Evolutionary conservation across 441 rosid species (phyloP), one percentile per base, ranked within the genome.

Genomic region (Hura crepitans): DNA sequence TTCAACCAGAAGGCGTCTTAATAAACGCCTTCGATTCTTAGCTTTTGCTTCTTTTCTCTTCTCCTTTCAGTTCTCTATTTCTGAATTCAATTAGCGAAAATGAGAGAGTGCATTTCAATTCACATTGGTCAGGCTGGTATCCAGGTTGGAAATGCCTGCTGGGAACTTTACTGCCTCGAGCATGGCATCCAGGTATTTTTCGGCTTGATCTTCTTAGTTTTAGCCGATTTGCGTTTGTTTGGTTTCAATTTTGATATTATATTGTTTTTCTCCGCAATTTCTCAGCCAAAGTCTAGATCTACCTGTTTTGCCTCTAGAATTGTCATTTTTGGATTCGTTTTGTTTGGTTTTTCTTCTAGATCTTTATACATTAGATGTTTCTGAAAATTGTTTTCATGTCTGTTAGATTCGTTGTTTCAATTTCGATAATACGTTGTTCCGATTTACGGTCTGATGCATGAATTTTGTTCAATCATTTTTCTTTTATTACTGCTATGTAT

Each of bases 131-230:
- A 83, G 69, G 86, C 86, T 57, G 86, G 86, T 55, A 83, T 83
- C 20, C 86, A 83, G 81, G 86, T 83, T 62, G 84, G 84, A 28
- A 83, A 83, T 42, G 82, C 86, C 68, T 83, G 86, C 78, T 83
- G 86, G 84, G 86, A 83, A 49, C 93, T 91, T 53, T 89, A 91
- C 82, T 89, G 93, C 78, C 95, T 91, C 66, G 95, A 91, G 78
- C 97, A 91, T 62, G 97, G 97, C 30, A 91, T 91, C 65, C 93
- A 89, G 97, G 97, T 90, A 56, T 42, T 2, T n/a, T 11, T n/a
- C 13, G 5, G 22, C 12, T 28, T 1, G 5, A 10, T 18, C 8
- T 3, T 28, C 9, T 39, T 54, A 8, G 10, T 22, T 0, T 37
- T 1, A 8, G 5, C 39, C 14, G 8, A 2, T 11, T 1, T 30